Evolutionary conservation across 1,139 yeast species (phyloP), one percentile per base, ranked within the genome.

Genomic region (Candida tropicalis): DNA sequence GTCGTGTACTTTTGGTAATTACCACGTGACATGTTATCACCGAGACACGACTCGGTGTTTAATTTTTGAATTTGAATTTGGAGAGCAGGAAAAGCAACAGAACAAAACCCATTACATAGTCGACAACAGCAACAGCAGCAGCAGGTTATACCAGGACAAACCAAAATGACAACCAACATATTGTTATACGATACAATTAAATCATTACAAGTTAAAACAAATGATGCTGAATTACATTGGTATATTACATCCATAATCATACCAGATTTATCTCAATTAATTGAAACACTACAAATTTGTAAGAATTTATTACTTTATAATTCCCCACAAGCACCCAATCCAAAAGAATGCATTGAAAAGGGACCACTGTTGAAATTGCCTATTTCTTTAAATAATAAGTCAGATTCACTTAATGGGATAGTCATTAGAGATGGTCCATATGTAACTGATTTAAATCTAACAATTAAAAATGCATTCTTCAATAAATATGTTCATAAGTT

Each of bases 191-290:
- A 33, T 6, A 25, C 23, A 11, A 23, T 39, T 15, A 10, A 15
- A 20, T 22, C 38, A 24, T 38, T 63, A 22, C 73, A 68, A 47
- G 23, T 36, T 1, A 48, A 42, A 1, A 54, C 54, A 16, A 60
- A 64, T n/a, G 68, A 66, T 41, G 50, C 50, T 11, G 77, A 73
- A 50, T 62, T 72, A 24, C 75, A 71, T 44, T 73, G 78, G 79
- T 62, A 67, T 33, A 59, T 65, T 12, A 48, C 57, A 26, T 47
- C 50, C 25, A 53, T 69, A 24, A 61, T 71, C 12, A 49, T 52
- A 13, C 74, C 73, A 3, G 77, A 72, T 44, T 59, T 72, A 24
- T 68, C 71, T 13, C 75, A 68, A 43, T 57, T 73, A 13, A 57
- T 67, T 2, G 78, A 73, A 44, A 68, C 78, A 0, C 62, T 73